Conservation (phyloP, 164 flowering plant species). For the Buxus sempervirens region DNA sequence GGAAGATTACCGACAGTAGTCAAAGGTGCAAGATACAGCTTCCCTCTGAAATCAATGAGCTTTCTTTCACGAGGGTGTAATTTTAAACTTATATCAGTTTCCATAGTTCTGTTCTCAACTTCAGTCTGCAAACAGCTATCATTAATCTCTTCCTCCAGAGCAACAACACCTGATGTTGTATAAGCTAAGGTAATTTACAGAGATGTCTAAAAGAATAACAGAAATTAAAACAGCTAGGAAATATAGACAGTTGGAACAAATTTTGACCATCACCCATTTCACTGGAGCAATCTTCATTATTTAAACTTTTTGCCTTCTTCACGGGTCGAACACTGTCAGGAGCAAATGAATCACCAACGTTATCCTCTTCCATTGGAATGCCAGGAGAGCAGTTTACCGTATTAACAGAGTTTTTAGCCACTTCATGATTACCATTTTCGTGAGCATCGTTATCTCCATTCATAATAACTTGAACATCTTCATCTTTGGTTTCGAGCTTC, state of each 20-base stretch:
- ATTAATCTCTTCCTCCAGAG: slow-evolving; percentile 18
- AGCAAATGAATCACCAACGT: slow-evolving; percentile 18
- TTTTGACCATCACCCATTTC: slow-evolving; percentile 36
- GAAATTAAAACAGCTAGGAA: slow-evolving; percentile 2
- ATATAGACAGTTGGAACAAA: neutral
- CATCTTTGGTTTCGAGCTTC: slow-evolving; percentile 26
- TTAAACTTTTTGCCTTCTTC: slow-evolving; percentile 60
- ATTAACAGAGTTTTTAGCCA: slow-evolving; percentile 17
- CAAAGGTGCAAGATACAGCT: slow-evolving; percentile 91
- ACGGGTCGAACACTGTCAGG: slow-evolving; percentile 47
- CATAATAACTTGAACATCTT: slow-evolving; percentile 8
- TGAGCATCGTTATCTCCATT: slow-evolving; percentile 20
- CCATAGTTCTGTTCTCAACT: slow-evolving; percentile 15
- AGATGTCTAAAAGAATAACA: neutral
- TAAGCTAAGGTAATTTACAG: slow-evolving; percentile 2
- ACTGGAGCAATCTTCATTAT: slow-evolving; percentile 28
- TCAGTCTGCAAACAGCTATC: slow-evolving; percentile 23
- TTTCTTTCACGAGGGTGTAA: slow-evolving; percentile 82
- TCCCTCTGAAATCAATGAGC: slow-evolving; percentile 80
- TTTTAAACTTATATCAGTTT: slow-evolving; percentile 50
- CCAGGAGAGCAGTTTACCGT: slow-evolving; percentile 20
- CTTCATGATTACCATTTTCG: slow-evolving; percentile 32
- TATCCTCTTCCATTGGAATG: slow-evolving; percentile 27
- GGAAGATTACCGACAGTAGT: slow-evolving; percentile 99
- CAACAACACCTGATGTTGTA: slow-evolving; percentile 24